Evolutionary conservation across 2,329 filamentous ascomycete genomes (phyloP).

Genomic region (Stachybotrys elegans): DNA sequence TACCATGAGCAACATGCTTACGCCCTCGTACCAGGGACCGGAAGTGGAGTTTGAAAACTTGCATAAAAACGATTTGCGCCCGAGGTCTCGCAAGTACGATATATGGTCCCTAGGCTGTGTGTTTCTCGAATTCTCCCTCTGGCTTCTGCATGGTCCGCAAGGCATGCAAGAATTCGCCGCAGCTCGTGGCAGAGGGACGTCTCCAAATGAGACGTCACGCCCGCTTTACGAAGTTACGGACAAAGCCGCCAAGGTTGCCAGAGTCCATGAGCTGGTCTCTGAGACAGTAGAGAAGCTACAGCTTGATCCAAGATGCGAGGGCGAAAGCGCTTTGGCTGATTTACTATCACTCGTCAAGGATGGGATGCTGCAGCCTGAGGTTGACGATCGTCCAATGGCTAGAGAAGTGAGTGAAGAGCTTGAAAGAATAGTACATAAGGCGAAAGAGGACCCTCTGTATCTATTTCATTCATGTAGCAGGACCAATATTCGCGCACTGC

Average conservation of each 20-base stretch:
- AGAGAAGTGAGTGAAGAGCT: not conserved
- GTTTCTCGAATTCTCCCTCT: not conserved
- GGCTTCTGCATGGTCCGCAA: not conserved
- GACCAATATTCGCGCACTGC: not conserved
- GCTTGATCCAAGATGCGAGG: not conserved
- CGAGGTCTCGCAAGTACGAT: slow-evolving; percentile 1
- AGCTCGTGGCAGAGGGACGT: not conserved
- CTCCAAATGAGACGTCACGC: not conserved
- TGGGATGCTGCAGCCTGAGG: not conserved
- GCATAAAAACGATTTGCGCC: not conserved
- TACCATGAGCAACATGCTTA: not conserved
- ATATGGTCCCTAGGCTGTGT: slow-evolving; percentile 1
- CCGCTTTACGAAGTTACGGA: slow-evolving; percentile 1
- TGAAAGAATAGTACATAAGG: not conserved
- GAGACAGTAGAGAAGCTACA: not conserved
- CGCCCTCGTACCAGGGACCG: not conserved
- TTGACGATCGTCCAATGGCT: not conserved
- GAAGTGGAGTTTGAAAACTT: not conserved
- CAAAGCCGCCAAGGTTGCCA: not conserved
- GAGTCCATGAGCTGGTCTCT: not conserved
- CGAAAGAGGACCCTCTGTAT: not conserved
- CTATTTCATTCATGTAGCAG: not conserved
- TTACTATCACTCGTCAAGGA: not conserved
- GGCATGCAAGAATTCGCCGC: not conserved
- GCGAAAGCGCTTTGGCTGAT: not conserved